Conservation (phyloP, 2,329 filamentous ascomycete species). For the Triangularia verruculosa region DNA sequence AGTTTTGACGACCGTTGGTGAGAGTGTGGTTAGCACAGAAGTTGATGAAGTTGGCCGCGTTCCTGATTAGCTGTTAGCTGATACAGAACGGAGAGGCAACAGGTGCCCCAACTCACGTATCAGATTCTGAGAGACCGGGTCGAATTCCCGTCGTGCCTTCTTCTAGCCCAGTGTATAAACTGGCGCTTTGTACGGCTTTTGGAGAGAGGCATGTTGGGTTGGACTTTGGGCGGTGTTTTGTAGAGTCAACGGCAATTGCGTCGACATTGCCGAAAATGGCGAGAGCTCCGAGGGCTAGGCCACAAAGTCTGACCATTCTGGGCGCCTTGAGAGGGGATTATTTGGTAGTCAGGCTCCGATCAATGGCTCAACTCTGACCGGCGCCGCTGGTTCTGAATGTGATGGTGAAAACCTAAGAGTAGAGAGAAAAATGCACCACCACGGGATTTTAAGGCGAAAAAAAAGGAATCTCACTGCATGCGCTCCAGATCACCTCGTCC, state of each 20-base stretch:
- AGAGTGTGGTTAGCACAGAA: conserved; percentile 52
- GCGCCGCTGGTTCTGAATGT: too few relatives aligned
- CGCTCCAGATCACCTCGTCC: neutral
- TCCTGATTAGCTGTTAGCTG: conserved; percentile 7
- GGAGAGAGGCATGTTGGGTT: conserved; percentile 33
- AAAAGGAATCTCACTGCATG: neutral
- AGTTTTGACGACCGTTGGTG: conserved; percentile 53
- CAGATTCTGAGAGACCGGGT: conserved; percentile 39
- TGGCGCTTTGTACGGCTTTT: conserved; percentile 42
- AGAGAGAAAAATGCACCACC: too few relatives aligned
- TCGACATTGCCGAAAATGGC: neutral
- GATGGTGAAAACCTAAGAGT: too few relatives aligned
- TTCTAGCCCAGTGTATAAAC: conserved; percentile 39
- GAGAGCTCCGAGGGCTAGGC: neutral
- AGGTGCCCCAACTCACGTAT: conserved; percentile 38
- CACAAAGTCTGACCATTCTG: neutral
- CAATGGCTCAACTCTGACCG: too few relatives aligned
- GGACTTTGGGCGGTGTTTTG: neutral
- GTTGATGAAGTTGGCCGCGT: conserved; percentile 54
- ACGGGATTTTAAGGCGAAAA: neutral
- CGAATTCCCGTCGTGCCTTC: conserved; percentile 29
- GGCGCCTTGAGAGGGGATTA: neutral
- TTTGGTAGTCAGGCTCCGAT: too few relatives aligned
- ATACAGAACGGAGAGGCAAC: neutral
- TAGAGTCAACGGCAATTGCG: neutral